Evolutionary conservation across 129 eudicot species (phyloP).

Genomic region (Chrysanthemum lavandulifolium): DNA sequence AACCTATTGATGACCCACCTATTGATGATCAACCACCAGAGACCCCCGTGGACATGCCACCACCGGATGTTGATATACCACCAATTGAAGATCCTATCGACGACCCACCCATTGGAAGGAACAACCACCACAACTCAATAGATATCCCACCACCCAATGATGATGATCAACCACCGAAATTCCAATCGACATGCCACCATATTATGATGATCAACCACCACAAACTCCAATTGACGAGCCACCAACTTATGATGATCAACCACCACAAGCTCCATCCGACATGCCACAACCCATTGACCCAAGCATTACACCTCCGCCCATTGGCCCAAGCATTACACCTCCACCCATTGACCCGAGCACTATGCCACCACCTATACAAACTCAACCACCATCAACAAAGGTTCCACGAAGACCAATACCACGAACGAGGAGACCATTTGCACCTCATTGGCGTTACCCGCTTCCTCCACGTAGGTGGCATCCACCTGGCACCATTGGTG

Average conservation of each 20-base stretch:
- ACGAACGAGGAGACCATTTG: background rate
- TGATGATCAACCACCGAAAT: constrained; percentile 17
- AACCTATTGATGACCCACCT: background rate
- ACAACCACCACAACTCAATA: constrained; percentile 7
- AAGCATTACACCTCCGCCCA: no score
- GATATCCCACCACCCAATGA: background rate
- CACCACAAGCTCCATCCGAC: background rate
- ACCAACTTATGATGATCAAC: background rate
- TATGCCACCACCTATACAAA: background rate
- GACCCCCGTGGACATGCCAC: background rate
- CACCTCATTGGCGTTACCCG: background rate
- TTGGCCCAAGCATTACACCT: background rate
- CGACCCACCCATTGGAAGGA: constrained; percentile 13
- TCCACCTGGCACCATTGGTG: constrained; percentile 2
- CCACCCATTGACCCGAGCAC: background rate
- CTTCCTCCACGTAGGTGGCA: background rate
- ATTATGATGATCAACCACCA: constrained; percentile 10
- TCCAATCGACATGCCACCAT: constrained; percentile 13
- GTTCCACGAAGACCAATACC: background rate
- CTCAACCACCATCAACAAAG: constrained; percentile 3
- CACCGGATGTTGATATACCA: background rate
- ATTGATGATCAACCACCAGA: constrained; percentile 5
- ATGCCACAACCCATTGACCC: no score
- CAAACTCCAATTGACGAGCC: background rate
- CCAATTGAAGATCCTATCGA: constrained; percentile 12